Conservation (phyloP, 257 asterid genomes). For the Nicotiana tabacum region DNA sequence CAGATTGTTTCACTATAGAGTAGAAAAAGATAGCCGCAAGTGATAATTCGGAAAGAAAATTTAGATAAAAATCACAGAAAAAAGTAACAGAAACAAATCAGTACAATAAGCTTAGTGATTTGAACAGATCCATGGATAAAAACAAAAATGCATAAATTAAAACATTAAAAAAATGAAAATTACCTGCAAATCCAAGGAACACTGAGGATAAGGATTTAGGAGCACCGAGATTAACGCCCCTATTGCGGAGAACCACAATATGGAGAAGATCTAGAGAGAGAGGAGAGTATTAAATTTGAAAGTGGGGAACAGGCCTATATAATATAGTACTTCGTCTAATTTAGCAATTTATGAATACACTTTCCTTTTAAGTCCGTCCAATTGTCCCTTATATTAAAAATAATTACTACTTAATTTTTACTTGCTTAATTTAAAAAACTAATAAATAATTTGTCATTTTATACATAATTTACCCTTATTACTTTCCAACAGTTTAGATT, state of each 20-base stretch:
- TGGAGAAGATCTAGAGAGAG: not conserved
- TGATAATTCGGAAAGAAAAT: not conserved
- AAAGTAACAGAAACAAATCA: not conserved
- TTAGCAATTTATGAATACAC: not conserved
- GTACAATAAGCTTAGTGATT: not conserved
- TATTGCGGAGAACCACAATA: not conserved
- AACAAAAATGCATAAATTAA: not conserved
- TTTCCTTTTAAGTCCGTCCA: too few species aligned
- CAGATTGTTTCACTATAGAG: not conserved
- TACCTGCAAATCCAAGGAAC: not conserved
- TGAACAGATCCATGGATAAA: not conserved
- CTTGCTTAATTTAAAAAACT: too few species aligned
- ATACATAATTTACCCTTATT: too few species aligned
- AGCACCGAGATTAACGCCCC: conserved; percentile 11
- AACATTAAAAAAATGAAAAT: not conserved
- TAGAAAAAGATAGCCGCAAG: not conserved
- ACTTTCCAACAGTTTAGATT: too few species aligned
- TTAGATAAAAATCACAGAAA: not conserved
- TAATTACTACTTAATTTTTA: too few species aligned
- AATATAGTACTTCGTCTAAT: too few species aligned
- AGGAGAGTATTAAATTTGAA: not conserved
- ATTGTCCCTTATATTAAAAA: too few species aligned
- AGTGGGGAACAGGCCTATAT: not conserved
- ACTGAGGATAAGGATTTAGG: not conserved
- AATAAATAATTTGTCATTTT: too few species aligned